phyloP scores from a whole-genome alignment of 345 rosid genomes.

The Bretschneidera sinensis region DNA sequence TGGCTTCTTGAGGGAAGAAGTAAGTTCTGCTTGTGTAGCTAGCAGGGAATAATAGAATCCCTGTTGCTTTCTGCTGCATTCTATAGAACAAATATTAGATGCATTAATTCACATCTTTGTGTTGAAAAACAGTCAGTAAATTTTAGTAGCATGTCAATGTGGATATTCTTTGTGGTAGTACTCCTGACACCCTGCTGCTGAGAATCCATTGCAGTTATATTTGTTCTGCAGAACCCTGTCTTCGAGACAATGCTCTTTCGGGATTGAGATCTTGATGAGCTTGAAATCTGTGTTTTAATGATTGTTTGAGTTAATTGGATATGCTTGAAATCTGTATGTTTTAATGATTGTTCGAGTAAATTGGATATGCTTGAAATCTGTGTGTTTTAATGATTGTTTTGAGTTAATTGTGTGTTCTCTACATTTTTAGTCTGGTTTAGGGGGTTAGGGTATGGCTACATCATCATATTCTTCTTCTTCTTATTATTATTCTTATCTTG shows the following conservation, averaged over 20 bases:
- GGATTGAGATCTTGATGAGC: conserved; percentile 5
- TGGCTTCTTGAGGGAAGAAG: conserved; percentile 40
- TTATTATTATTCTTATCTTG: not conserved
- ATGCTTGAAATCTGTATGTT: no score
- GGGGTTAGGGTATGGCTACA: not conserved
- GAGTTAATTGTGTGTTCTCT: not conserved
- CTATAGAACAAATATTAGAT: conserved; percentile 20
- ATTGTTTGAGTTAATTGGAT: no score
- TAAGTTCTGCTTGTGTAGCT: conserved; percentile 42
- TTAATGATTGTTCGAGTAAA: conserved; percentile 6
- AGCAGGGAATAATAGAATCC: conserved; percentile 24
- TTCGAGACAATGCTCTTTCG: not conserved
- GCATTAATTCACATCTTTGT: conserved; percentile 26
- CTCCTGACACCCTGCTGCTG: conserved; percentile 18
- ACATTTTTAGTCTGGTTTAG: not conserved
- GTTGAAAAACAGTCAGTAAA: conserved; percentile 20
- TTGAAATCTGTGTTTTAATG: conserved; percentile 10
- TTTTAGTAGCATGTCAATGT: conserved; percentile 18
- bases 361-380: no score
- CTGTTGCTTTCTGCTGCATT: conserved; percentile 26
- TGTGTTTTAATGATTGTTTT: no score
- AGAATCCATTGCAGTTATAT: conserved; percentile 14
- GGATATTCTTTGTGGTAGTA: conserved; percentile 27
- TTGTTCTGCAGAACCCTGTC: conserved; percentile 11
- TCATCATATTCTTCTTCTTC: not conserved